phyloP scores from a whole-genome alignment of 1,284 basidiomycete genomes.

The Ceratobasidium sp. region DNA sequence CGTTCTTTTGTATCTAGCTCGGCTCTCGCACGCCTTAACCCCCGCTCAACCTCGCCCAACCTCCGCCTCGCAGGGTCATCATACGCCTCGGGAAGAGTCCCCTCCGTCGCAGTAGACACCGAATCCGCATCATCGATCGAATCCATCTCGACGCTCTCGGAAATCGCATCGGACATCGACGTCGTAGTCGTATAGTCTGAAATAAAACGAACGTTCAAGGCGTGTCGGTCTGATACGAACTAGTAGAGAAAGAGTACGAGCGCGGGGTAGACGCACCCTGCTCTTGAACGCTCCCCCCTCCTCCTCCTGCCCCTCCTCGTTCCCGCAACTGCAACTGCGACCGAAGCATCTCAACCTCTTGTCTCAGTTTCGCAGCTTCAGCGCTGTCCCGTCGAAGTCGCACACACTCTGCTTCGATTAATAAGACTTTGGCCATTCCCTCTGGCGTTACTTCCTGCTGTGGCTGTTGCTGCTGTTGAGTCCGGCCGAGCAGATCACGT shows the following conservation, averaged over 20 bases:
- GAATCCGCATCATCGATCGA: slow-evolving; percentile 14
- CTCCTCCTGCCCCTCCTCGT: background rate
- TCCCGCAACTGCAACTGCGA: slow-evolving; percentile 17
- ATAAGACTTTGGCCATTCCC: slow-evolving; percentile 31
- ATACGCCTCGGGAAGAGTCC: slow-evolving; percentile 25
- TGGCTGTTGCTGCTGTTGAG: background rate
- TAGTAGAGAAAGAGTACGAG: slow-evolving; percentile 23
- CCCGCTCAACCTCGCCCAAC: background rate
- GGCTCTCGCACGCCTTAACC: background rate
- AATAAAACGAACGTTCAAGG: slow-evolving; percentile 11
- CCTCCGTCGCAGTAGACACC: slow-evolving; percentile 20
- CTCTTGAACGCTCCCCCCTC: background rate
- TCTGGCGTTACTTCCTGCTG: slow-evolving; percentile 14
- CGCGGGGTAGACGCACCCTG: slow-evolving; percentile 39
- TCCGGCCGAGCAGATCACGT: slow-evolving; percentile 2
- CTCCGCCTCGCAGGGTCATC: slow-evolving; percentile 5
- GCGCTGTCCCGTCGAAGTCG: slow-evolving; percentile 30
- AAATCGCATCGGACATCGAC: slow-evolving; percentile 3
- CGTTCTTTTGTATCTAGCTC: slow-evolving; percentile 22
- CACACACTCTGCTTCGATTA: slow-evolving; percentile 33
- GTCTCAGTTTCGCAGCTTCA: slow-evolving; percentile 22
- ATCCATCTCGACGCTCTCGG: slow-evolving; percentile 21
- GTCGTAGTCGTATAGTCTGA: slow-evolving; percentile 39
- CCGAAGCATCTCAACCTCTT: slow-evolving; percentile 24
- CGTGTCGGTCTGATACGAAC: slow-evolving; percentile 6